phyloP scores from a whole-genome alignment of 129 eudicot species.

The Kitagawia praeruptora region DNA sequence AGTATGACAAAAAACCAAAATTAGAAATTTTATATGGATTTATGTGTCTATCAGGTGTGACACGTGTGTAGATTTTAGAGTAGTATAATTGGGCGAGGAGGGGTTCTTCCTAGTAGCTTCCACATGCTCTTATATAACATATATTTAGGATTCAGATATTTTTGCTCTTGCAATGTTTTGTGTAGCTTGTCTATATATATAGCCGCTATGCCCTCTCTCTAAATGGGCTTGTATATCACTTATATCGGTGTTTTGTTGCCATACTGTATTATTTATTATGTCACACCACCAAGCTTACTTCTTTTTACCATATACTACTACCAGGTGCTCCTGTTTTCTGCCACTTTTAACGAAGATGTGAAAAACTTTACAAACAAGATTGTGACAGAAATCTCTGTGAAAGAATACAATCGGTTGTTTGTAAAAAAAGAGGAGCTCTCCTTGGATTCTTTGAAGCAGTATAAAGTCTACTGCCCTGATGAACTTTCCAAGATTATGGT shows the following conservation, averaged over 20 bases:
- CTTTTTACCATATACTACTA: neutral
- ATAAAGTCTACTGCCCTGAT: slow-evolving; percentile 49
- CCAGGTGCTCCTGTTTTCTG: slow-evolving; percentile 82
- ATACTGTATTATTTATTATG: neutral
- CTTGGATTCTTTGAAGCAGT: slow-evolving; percentile 70
- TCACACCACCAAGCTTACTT: neutral
- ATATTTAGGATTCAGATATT: neutral
- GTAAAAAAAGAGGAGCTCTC: slow-evolving; percentile 81
- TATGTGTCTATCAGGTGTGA: neutral
- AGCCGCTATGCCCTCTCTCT: neutral
- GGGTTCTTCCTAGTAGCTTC: neutral
- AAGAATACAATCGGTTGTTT: slow-evolving; percentile 58
- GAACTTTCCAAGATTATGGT: slow-evolving; percentile 56
- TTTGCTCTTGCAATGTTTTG: neutral
- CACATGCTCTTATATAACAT: neutral
- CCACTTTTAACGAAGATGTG: slow-evolving; percentile 66
- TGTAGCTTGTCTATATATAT: neutral
- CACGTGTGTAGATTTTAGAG: too few relatives aligned
- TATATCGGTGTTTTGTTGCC: neutral
- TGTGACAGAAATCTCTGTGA: slow-evolving; percentile 41
- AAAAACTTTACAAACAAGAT: slow-evolving; percentile 47
- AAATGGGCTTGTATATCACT: neutral
- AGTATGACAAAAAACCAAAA: too few relatives aligned
- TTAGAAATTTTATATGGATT: neutral
- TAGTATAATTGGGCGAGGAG: neutral